phyloP scores from a whole-genome alignment of 2,329 filamentous ascomycete genomes.

The Apiospora sp. region DNA sequence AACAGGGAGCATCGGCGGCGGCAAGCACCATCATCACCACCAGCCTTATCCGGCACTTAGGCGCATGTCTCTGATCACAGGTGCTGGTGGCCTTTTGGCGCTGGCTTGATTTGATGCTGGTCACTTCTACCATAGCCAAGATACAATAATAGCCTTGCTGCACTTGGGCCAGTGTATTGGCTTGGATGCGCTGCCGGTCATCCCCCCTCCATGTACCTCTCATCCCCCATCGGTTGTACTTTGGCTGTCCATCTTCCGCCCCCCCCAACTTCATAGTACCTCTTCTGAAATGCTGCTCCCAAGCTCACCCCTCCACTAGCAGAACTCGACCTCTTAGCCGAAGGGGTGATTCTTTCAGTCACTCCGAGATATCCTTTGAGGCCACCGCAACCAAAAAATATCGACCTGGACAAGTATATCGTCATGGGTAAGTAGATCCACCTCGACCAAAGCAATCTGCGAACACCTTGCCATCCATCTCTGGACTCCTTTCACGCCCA shows the following conservation, averaged over 20 bases:
- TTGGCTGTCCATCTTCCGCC: constrained; percentile 19
- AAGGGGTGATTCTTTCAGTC: constrained; percentile 19
- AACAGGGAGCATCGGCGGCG: constrained; percentile 5
- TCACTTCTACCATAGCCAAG: constrained; percentile 2
- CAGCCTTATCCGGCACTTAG: constrained; percentile 18
- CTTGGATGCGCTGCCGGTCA: constrained; percentile 23
- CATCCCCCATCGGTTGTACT: constrained; percentile 23
- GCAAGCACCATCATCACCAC: constrained; percentile 11
- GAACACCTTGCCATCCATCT: constrained; percentile 17
- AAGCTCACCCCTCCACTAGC: constrained; percentile 23
- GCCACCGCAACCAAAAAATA: constrained; percentile 1
- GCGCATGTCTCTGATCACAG: constrained; percentile 18
- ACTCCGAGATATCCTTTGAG: constrained; percentile 14
- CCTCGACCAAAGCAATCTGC: constrained; percentile 16
- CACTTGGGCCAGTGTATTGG: constrained; percentile 17
- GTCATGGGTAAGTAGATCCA: constrained; percentile 24
- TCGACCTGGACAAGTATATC: constrained; percentile 21
- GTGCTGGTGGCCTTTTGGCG: constrained; percentile 2
- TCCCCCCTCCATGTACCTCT: constrained; percentile 13
- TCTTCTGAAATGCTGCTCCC: constrained; percentile 7
- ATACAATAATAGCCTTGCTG: constrained; percentile 22
- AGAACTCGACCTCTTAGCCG: constrained; percentile 19
- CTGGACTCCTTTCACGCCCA: background rate
- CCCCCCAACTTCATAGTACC: constrained; percentile 27
- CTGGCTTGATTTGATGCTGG: constrained; percentile 16